A percentile compares a stretch with the other conserved stretches of the same genome.
phyloP scores from a whole-genome alignment of 163 green algal species.

The Scenedesmus sp. region DNA sequence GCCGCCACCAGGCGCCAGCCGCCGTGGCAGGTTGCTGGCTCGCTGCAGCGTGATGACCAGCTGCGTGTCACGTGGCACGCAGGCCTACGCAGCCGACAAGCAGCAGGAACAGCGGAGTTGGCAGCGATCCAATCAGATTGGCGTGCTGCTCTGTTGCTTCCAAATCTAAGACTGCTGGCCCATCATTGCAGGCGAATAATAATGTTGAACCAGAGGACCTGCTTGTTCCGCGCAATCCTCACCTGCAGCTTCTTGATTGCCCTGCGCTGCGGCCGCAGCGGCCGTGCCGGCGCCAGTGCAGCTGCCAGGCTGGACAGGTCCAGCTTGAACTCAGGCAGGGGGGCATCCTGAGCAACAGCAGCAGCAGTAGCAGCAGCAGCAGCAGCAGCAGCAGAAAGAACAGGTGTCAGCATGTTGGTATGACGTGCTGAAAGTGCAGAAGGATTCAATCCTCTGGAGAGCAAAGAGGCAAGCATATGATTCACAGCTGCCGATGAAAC shows the following conservation, averaged over 20 bases:
- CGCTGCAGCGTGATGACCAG: conserved; percentile 68
- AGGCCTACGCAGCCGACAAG: conserved; percentile 43
- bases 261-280: conserved; percentile 31
- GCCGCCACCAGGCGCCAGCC: conserved; percentile 16
- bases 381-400: neutral
- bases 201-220: no score
- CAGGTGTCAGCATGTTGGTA: neutral
- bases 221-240: no score
- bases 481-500: neutral
- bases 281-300: conserved; percentile 20
- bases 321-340: conserved; percentile 65
- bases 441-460: no score
- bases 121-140: neutral
- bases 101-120: no score
- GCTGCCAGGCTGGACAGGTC: conserved; percentile 53
- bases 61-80: conserved; percentile 59
- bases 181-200: no score
- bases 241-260: conserved; percentile 45
- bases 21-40: conserved; percentile 60
- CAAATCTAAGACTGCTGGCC: no score
- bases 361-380: neutral
- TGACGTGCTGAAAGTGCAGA: neutral
- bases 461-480: neutral
- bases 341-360: conserved; percentile 44
- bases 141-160: no score